Percentiles rank a stretch among this genome's conserved stretches.
Evolutionary conservation across 148 eudicot genomes (phyloP).

Genomic region (Limonium bicolor): DNA sequence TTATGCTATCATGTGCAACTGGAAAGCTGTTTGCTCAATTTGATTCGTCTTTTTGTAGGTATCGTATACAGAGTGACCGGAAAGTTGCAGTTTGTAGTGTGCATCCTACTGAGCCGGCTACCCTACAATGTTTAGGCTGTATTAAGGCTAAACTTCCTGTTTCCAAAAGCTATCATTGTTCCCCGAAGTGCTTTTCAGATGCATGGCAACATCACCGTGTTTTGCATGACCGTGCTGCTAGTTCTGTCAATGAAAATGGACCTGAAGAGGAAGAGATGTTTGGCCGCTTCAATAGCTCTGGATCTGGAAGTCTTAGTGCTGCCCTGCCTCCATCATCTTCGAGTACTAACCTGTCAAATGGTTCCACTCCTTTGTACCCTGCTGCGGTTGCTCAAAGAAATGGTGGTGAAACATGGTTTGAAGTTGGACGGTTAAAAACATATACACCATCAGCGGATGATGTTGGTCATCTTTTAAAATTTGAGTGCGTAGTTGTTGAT

Average conservation of each 20-base stretch:
- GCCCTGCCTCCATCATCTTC: conserved; percentile 51
- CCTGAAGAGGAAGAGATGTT: conserved; percentile 81
- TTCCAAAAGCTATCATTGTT: conserved; percentile 90
- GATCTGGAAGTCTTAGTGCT: conserved; percentile 38
- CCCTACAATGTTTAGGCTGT: conserved; percentile 91
- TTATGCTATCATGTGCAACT: too few species aligned
- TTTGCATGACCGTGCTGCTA: conserved; percentile 95
- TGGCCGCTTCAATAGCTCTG: conserved; percentile 66
- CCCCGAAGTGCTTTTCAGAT: conserved; percentile 91
- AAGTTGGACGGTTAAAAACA: conserved; percentile 74
- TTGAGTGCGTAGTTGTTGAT: conserved; percentile 92
- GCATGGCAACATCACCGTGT: conserved; percentile 99
- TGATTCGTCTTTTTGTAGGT: too few species aligned
- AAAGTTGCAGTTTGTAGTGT: conserved; percentile 88
- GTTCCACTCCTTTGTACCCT: conserved; percentile 58
- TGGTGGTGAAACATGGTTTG: conserved; percentile 95
- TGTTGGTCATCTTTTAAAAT: conserved; percentile 85
- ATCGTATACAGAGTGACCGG: conserved; percentile 85
- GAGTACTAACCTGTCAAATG: conserved; percentile 47
- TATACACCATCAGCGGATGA: conserved; percentile 94
- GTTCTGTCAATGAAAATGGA: conserved; percentile 79
- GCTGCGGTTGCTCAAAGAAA: conserved; percentile 51
- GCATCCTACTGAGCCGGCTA: conserved; percentile 99
- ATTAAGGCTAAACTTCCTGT: conserved; percentile 84
- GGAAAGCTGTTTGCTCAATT: too few species aligned